Conservation (phyloP, 2,329 filamentous ascomycete species). For the Emergomyces orientalis region DNA sequence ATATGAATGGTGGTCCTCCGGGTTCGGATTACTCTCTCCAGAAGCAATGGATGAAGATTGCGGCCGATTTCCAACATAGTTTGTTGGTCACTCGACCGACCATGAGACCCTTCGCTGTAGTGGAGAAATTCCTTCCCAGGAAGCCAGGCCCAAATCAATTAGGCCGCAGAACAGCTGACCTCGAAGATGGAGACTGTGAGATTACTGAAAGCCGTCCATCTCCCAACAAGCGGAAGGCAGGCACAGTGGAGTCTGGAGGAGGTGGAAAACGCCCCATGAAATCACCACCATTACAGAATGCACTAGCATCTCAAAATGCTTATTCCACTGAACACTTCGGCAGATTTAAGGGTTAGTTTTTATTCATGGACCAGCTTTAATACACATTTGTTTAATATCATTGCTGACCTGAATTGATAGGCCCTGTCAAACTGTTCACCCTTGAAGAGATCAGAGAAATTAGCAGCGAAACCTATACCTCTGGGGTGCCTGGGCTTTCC, state of each 20-base stretch:
- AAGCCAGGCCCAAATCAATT: neutral
- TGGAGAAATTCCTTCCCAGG: neutral
- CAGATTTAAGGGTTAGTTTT: neutral
- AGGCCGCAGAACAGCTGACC: neutral
- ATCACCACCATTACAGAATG: neutral
- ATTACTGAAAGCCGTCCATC: slow-evolving; percentile 3
- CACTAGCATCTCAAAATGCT: neutral
- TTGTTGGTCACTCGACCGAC: slow-evolving; percentile 37
- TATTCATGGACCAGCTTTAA: neutral
- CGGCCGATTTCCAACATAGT: slow-evolving; percentile 44
- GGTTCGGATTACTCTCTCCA: slow-evolving; percentile 33
- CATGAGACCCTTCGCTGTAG: slow-evolving; percentile 22
- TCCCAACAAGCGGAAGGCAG: slow-evolving; percentile 11
- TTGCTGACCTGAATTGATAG: slow-evolving; percentile 7
- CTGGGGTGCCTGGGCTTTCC: slow-evolving; percentile 51
- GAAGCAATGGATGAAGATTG: slow-evolving; percentile 37
- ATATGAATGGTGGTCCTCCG: slow-evolving; percentile 46
- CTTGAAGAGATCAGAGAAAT: slow-evolving; percentile 43
- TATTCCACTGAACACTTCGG: neutral
- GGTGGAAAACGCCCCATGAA: slow-evolving; percentile 8
- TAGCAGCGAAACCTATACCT: slow-evolving; percentile 46
- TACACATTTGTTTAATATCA: neutral
- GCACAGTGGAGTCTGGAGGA: slow-evolving; percentile 1
- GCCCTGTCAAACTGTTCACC: slow-evolving; percentile 19
- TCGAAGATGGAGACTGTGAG: slow-evolving; percentile 11